Evolutionary conservation across 495 filamentous ascomycete genomes (phyloP).

Genomic region (Tuber indicum): DNA sequence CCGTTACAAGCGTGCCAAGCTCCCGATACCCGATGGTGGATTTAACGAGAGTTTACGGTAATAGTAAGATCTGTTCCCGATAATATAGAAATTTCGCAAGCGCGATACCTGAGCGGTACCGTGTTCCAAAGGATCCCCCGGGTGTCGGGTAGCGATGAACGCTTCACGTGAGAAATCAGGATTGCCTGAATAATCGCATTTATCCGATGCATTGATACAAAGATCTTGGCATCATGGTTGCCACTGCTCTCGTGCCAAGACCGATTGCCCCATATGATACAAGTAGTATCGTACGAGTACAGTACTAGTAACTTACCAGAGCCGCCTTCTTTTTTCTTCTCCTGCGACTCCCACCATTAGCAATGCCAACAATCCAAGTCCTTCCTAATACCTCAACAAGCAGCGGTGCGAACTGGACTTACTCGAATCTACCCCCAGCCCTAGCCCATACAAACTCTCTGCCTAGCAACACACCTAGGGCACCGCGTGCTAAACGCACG

Average conservation of each 20-base stretch:
- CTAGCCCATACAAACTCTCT: conserved; percentile 42
- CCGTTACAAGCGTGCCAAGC: too few species aligned
- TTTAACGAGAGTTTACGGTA: too few species aligned
- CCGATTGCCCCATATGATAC: neutral
- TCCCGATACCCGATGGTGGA: too few species aligned
- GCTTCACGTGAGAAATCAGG: neutral
- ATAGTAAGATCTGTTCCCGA: neutral
- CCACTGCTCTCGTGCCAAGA: neutral
- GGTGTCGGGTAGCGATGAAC: neutral
- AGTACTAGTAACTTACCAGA: neutral
- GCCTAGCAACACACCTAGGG: conserved; percentile 43
- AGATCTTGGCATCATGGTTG: neutral
- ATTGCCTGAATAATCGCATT: neutral
- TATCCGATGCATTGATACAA: neutral
- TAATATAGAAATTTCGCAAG: neutral
- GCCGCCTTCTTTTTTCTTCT: neutral
- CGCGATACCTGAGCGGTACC: neutral
- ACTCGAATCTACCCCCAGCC: conserved; percentile 41
- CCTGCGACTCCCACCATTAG: neutral
- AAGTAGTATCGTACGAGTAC: too few species aligned
- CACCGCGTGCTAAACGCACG: conserved; percentile 36
- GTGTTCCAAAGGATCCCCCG: neutral
- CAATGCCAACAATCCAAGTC: conserved; percentile 43
- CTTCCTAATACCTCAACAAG: conserved; percentile 17
- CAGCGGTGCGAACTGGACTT: conserved; percentile 33